A percentile compares a stretch with the other conserved stretches of the same genome.
phyloP scores from a whole-genome alignment of 2,329 filamentous ascomycete genomes.

The Geoglossum cookeanum region DNA sequence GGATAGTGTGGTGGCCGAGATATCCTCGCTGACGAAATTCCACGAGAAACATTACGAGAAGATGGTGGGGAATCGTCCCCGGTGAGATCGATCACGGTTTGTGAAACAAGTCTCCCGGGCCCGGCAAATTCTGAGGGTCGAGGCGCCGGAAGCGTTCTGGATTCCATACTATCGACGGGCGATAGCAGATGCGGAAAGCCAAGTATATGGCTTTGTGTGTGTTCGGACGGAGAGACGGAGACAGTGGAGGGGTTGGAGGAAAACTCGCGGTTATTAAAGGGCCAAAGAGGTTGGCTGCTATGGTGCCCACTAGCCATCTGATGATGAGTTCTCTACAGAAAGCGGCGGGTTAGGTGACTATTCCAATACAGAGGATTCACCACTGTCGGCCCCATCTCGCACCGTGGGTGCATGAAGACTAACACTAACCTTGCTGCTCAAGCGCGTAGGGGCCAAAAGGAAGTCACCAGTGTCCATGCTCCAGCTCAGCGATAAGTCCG shows the following conservation, averaged over 20 bases:
- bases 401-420: neutral
- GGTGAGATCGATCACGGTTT: conserved; percentile 27
- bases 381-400: neutral
- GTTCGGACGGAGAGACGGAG: conserved; percentile 6
- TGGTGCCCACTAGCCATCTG: conserved; percentile 19
- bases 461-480: conserved; percentile 2
- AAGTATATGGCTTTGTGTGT: conserved; percentile 7
- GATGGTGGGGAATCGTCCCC: conserved; percentile 19
- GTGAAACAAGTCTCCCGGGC: conserved; percentile 6
- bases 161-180: conserved; percentile 10
- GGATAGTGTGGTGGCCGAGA: conserved; percentile 9
- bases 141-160: conserved; percentile 8
- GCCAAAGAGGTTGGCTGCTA: conserved; percentile 14
- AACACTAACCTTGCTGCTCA: conserved; percentile 4
- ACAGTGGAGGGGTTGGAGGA: conserved; percentile 8
- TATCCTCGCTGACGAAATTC: conserved; percentile 5
- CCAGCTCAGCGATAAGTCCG: neutral
- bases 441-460: neutral
- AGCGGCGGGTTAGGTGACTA: neutral
- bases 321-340: conserved; percentile 11
- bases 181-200: conserved; percentile 16
- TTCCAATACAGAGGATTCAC: neutral
- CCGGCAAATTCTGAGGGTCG: conserved; percentile 4
- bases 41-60: conserved; percentile 9
- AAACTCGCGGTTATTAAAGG: conserved; percentile 12